Evolutionary conservation across 2,329 filamentous ascomycete genomes (phyloP).

Genomic region (Alternaria triticimaculans): DNA sequence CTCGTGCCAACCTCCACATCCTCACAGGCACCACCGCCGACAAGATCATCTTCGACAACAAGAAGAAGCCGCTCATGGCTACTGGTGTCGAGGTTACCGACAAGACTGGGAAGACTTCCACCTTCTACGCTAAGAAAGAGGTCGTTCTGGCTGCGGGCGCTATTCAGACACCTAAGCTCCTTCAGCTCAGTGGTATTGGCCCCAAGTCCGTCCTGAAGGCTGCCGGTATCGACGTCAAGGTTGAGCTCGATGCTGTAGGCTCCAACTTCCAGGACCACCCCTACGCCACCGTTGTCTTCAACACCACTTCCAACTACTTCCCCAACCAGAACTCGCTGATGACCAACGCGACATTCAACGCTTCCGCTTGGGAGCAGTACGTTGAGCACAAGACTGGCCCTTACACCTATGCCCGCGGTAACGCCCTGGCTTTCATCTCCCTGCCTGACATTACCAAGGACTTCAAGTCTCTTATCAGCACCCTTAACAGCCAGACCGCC

Average conservation of each 20-base stretch:
- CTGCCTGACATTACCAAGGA: conserved; percentile 32
- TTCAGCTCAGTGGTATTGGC: conserved; percentile 43
- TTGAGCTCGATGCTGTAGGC: conserved; percentile 41
- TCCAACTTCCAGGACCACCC: conserved; percentile 46
- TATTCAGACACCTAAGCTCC: conserved; percentile 64
- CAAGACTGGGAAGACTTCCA: conserved; percentile 7
- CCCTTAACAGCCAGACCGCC: conserved; percentile 16
- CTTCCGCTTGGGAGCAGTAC: conserved; percentile 40
- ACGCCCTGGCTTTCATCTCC: conserved; percentile 33
- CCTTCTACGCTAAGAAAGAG: conserved; percentile 51
- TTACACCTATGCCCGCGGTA: conserved; percentile 33
- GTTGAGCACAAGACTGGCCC: conserved; percentile 42
- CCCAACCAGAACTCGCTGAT: conserved; percentile 30
- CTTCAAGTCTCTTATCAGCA: conserved; percentile 6
- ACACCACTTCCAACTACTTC: conserved; percentile 27
- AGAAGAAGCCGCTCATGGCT: conserved; percentile 20
- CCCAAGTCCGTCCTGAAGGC: conserved; percentile 37
- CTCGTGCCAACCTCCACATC: conserved; percentile 35
- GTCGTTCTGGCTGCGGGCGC: conserved; percentile 65
- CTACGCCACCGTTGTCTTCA: conserved; percentile 30
- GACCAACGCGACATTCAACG: conserved; percentile 44
- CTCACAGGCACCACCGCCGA: conserved; percentile 29
- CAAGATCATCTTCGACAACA: conserved; percentile 29
- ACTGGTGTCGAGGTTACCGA: conserved; percentile 28
- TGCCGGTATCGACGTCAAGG: conserved; percentile 32